These are phyloP conservation scores for Papilionanthe hybrid DNA, from an alignment of 116 monocot genomes.

Conservation along the genomic window DNA sequence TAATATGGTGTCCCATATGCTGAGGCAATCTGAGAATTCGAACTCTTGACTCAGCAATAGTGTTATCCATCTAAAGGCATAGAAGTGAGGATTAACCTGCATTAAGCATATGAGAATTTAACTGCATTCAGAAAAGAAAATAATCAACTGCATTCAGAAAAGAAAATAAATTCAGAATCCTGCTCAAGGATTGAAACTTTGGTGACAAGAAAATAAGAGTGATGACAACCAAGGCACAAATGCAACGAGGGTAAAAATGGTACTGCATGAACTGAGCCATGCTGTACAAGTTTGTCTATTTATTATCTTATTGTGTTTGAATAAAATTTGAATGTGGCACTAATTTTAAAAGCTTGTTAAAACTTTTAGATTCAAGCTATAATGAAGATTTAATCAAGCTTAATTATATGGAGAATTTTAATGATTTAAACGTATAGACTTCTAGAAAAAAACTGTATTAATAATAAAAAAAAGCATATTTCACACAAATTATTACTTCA, in stretches of 20 bases:
- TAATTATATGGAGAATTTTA: no score
- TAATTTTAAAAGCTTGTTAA: no score
- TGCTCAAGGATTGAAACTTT: background rate
- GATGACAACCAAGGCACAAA: background rate
- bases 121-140: background rate
- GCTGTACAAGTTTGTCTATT: no score
- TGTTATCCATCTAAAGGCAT: slow-evolving; percentile 98
- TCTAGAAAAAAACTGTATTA: no score
- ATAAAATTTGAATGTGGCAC: no score
- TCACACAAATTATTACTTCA: no score
- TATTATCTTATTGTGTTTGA: no score
- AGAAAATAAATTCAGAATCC: background rate
- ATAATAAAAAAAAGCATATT: no score
- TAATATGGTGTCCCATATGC: slow-evolving; percentile 87
- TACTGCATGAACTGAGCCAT: no score
- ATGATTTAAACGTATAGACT: no score
- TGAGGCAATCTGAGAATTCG: slow-evolving; percentile 67
- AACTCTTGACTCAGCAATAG: slow-evolving; percentile 86
- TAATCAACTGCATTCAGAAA: background rate
- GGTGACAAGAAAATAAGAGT: background rate
- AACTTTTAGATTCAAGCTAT: no score
- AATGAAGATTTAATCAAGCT: no score
- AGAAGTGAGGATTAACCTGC: slow-evolving; percentile 96
- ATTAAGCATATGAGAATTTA: background rate
- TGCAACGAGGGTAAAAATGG: background rate